Conservation (phyloP, 805 yeast species). For the Metschnikowia baotianmanensis region DNA sequence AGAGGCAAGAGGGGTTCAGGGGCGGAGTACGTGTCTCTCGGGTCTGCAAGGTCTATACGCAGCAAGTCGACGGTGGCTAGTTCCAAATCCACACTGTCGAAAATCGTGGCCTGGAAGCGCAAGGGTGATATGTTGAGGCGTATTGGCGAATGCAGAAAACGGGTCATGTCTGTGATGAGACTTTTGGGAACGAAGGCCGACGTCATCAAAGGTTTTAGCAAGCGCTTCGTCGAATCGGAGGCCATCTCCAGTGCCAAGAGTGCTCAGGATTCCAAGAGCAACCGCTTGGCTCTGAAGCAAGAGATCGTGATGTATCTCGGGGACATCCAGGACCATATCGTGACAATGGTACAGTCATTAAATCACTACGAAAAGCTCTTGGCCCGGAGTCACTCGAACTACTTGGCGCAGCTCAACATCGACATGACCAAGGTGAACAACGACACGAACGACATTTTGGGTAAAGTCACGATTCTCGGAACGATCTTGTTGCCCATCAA, state of each 20-base stretch:
- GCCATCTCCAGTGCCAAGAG: conserved; percentile 4
- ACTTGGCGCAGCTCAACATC: conserved; percentile 92
- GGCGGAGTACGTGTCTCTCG: conserved; percentile 14
- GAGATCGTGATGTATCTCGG: conserved; percentile 95
- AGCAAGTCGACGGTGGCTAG: conserved; percentile 8
- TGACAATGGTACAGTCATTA: conserved; percentile 93
- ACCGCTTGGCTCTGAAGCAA: conserved; percentile 48
- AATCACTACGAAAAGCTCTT: conserved; percentile 92
- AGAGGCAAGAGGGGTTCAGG: conserved; percentile 16
- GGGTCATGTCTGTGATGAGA: conserved; percentile 87
- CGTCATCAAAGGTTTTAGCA: conserved; percentile 94
- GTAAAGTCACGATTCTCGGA: conserved; percentile 90
- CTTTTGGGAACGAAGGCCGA: conserved; percentile 91
- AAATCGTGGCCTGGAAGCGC: conserved; percentile 65
- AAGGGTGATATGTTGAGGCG: conserved; percentile 94
- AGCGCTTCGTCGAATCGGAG: conserved; percentile 72
- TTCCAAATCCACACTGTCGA: conserved; percentile 50
- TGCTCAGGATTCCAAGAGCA: conserved; percentile 8
- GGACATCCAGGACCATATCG: conserved; percentile 96
- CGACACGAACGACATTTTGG: conserved; percentile 94
- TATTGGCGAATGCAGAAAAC: conserved; percentile 91
- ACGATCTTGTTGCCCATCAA: conserved; percentile 94
- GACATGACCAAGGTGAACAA: conserved; percentile 97
- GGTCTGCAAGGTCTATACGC: conserved; percentile 8
- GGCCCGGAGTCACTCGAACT: conserved; percentile 94